Conservation (phyloP, 345 rosid species). For the Moringa oleifera region DNA sequence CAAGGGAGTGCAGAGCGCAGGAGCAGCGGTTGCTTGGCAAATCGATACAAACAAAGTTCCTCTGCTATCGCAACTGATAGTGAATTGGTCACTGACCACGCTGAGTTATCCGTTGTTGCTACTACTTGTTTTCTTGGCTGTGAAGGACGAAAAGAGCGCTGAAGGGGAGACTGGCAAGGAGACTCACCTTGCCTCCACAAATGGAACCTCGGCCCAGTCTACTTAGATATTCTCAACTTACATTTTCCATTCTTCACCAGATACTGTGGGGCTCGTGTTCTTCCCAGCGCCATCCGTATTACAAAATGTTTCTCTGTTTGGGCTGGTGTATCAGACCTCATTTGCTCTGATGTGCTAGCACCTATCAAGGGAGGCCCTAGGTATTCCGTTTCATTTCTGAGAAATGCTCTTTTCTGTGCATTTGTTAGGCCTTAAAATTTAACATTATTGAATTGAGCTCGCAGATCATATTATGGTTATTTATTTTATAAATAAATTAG, state of each 20-base stretch:
- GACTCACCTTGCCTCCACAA: not conserved
- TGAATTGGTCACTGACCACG: conserved; percentile 82
- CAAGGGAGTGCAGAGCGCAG: conserved; percentile 94
- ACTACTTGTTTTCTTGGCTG: conserved; percentile 63
- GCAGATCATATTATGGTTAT: no score
- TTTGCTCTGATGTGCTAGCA: no score
- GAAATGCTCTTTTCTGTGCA: no score
- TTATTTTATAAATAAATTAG: no score
- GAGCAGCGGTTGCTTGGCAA: conserved; percentile 97
- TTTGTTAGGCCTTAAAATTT: no score
- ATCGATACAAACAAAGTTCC: conserved; percentile 65
- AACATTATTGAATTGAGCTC: no score
- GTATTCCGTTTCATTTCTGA: no score
- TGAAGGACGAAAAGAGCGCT: conserved; percentile 37
- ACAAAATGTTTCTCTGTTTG: no score
- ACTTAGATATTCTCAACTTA: not conserved
- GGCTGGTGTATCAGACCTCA: no score
- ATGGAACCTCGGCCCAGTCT: not conserved
- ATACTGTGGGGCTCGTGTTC: not conserved
- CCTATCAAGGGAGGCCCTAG: no score
- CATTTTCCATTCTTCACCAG: not conserved
- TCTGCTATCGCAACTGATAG: conserved; percentile 45
- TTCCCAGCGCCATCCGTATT: not conserved
- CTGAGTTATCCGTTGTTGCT: conserved; percentile 66
- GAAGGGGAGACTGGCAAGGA: not conserved